Conservation (phyloP, 345 rosid species). For the Eutrema yunnanense region DNA sequence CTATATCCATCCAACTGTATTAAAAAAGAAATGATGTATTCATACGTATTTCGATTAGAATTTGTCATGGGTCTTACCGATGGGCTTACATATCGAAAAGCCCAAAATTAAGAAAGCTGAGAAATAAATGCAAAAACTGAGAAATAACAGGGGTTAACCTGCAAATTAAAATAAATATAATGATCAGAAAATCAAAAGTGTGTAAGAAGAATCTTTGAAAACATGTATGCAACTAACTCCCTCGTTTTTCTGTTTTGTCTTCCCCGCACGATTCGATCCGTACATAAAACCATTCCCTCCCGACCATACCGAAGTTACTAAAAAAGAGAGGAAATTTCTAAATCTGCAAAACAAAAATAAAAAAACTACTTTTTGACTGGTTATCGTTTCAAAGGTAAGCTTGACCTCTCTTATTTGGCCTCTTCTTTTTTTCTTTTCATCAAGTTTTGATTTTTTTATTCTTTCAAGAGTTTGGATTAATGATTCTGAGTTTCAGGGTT, state of each 20-base stretch:
- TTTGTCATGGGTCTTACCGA: neutral
- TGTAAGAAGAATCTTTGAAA: neutral
- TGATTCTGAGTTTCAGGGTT: neutral
- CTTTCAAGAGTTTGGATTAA: neutral
- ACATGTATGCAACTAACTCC: slow-evolving; percentile 23
- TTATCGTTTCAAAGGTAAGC: slow-evolving; percentile 27
- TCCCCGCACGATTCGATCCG: slow-evolving; percentile 32
- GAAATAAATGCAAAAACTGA: neutral
- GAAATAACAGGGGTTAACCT: neutral
- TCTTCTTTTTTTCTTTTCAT: neutral
- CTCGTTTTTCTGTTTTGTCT: slow-evolving; percentile 19
- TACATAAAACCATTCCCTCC: slow-evolving; percentile 10
- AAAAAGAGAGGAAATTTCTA: slow-evolving; percentile 2
- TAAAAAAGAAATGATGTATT: neutral
- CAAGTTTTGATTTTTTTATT: neutral
- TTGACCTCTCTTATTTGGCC: slow-evolving; percentile 16
- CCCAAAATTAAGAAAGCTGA: neutral
- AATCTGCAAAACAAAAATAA: slow-evolving; percentile 5
- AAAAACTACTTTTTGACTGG: slow-evolving; percentile 20
- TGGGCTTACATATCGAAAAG: neutral
- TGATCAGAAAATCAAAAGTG: neutral
- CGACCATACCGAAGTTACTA: neutral
- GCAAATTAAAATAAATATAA: neutral
- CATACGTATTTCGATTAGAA: neutral
- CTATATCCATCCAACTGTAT: neutral